Evolutionary conservation across 1,284 basidiomycete species (phyloP), one percentile per base, ranked within the genome.

Genomic region (Trichosporon coremiiforme): DNA sequence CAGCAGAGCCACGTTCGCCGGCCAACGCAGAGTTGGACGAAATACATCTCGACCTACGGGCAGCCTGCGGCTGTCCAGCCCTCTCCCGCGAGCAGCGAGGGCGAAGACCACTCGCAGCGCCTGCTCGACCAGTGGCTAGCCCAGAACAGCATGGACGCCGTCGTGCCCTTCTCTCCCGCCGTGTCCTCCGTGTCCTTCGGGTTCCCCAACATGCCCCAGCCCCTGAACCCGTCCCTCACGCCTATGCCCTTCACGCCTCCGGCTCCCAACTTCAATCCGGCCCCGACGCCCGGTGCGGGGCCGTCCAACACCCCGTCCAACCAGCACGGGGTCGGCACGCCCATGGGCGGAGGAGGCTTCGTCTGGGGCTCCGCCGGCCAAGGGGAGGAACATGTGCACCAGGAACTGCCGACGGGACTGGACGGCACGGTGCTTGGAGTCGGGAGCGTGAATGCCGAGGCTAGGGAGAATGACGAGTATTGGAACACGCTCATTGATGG

Each of bases 401-500:
- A 55, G 64, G 60, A 53, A 64, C 13, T 57, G 15, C 57, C 47
- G 22, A 47, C 70, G 12, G 70, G 70, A 0, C 69, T 75, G 6
- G 70, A 70, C 25, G 73, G 70, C 20, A 71, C 62, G 25, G 68
- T 64, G 50, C 65, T 71, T 35, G 70, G 62, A 63, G 66, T 38
- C n/a, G 65, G 66, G 2, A 64, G 62, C 31, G 38, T 38, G 33
- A 50, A 64, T 25, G 71, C 64, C 12, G 60, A 68, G 41, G 38
- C 13, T 1, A 66, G 65, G 33, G 80, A 82, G 68, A 76, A 76
- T 65, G 83, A 83, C 71, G 80, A 81, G 69, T 84, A 84, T 69
- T 84, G 83, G 83, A 82, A 84, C 72, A 76, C 80, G 4, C 73
- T 84, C 55, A 84, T 84, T 66, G 83, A 84, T 20, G 71, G 71